Percentiles rank a stretch among this genome's conserved stretches.
These are phyloP conservation scores for Athelia psychrophila DNA, from an alignment of 1,284 basidiomycete genomes.

Conservation along the genomic window DNA sequence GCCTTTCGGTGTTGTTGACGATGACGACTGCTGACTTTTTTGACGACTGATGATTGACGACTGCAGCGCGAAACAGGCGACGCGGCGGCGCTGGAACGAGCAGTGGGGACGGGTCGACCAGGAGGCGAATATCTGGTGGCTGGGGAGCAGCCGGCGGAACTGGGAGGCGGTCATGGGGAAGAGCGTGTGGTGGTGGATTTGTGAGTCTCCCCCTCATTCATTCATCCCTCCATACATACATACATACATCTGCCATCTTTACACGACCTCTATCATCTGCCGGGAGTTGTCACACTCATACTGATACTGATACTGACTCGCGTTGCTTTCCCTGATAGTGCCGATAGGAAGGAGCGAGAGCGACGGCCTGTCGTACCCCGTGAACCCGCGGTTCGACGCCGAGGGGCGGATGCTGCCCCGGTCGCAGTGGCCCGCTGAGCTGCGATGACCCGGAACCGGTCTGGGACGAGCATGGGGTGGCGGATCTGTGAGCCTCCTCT, in stretches of 20 bases:
- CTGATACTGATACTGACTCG: slow-evolving; percentile 72
- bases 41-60: slow-evolving; percentile 3
- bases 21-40: no score
- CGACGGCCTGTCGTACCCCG: slow-evolving; percentile 64
- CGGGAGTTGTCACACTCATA: slow-evolving; percentile 39
- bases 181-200: slow-evolving; percentile 62
- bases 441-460: slow-evolving; percentile 69
- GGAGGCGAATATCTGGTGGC: slow-evolving; percentile 88
- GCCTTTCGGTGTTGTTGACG: neutral
- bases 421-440: slow-evolving; percentile 66
- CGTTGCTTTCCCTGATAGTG: slow-evolving; percentile 40
- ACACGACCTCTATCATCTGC: slow-evolving; percentile 30
- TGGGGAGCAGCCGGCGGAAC: slow-evolving; percentile 55
- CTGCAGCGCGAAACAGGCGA: slow-evolving; percentile 44
- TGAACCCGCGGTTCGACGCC: slow-evolving; percentile 72
- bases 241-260: no score
- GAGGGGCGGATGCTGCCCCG: slow-evolving; percentile 68
- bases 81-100: slow-evolving; percentile 57
- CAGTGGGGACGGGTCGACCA: slow-evolving; percentile 74
- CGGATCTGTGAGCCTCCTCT: slow-evolving; percentile 65
- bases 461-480: slow-evolving; percentile 60
- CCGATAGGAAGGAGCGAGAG: slow-evolving; percentile 57
- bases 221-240: no score
- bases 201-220: slow-evolving; percentile 57
- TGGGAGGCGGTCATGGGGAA: slow-evolving; percentile 80